Base-by-base conservation (phyloP, 2,329 filamentous ascomycete genomes). In the Talaromyces piceae region DNA sequence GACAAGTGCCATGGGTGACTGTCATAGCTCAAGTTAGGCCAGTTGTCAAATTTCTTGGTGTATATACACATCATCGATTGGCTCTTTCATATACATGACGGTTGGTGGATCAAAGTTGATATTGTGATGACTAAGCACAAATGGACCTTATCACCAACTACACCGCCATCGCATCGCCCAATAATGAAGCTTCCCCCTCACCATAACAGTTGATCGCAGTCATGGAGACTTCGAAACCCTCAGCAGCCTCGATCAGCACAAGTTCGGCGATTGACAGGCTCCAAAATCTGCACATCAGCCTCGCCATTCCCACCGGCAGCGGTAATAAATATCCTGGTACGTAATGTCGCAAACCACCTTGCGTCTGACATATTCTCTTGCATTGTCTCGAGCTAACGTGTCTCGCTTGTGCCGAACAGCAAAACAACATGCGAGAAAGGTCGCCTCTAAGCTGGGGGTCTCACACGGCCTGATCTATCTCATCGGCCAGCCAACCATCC, bases 391-490 rank as follows among this genome's bases (percentile, higher is more conserved):
- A n/a, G n/a, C n/a, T n/a, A 54, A 41, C 31, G 8, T 41, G 37
- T 41, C 26, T 28, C 28, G 31, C 22, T 5, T 8, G n/a, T n/a
- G 9, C 11, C 18, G 8, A 49, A 41, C 54, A 77, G 76, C 76
- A 37, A 78, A 77, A 58, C 66, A 72, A 56, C 76, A 79, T 64
- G 75, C 74, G 28, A 69, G 67, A 50, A 67, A 66, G 45, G 73
- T 76, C 27, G 73, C 73, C 39, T 63, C 64, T 39, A 65, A 70
- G 47, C 67, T 78, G 39, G 63, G 65, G 11, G 58, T 65, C 41
- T 64, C 67, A 13, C 56, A 70, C 41, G 77, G 80, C 23, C 63
- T 83, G 49, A 77, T 84, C 46, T 82, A 80, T 58, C 73, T 84
- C 20, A 69, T 71, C 28, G 80, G 80, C 22, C 69, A 75, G 47